phyloP scores from a whole-genome alignment of 805 yeast species.

The Metschnikowia orientalis region DNA sequence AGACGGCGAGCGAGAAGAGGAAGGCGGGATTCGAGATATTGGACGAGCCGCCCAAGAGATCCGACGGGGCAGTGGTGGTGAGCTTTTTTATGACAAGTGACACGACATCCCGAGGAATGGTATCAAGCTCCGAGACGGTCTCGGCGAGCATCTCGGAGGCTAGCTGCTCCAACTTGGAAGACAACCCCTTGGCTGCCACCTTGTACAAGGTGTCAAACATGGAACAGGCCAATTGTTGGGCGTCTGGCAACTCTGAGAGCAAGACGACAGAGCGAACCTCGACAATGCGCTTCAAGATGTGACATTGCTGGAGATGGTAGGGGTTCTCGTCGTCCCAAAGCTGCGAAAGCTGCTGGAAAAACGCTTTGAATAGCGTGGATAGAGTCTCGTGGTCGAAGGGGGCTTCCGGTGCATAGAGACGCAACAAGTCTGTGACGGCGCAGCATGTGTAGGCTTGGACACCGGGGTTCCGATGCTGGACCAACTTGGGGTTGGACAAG shows the following conservation, averaged over 20 bases:
- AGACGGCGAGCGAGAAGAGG: constrained; percentile 59
- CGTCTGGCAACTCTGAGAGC: constrained; percentile 67
- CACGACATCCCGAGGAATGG: constrained; percentile 56
- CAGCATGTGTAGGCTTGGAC: constrained; percentile 69
- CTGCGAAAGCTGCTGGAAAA: constrained; percentile 57
- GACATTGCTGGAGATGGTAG: constrained; percentile 57
- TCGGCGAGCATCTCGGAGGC: constrained; percentile 72
- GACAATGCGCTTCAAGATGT: constrained; percentile 62
- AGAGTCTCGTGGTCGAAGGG: constrained; percentile 69
- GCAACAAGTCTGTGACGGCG: constrained; percentile 67
- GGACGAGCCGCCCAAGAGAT: constrained; percentile 32
- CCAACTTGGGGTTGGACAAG: constrained; percentile 53
- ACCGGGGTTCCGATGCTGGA: constrained; percentile 60
- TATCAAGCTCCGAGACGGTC: constrained; percentile 64
- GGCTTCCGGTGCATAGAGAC: constrained; percentile 86
- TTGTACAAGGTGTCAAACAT: constrained; percentile 63
- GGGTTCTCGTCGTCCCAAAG: constrained; percentile 54
- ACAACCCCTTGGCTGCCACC: constrained; percentile 41
- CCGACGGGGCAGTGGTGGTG: constrained; percentile 9
- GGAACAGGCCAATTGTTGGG: constrained; percentile 48
- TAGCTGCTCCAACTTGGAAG: constrained; percentile 52
- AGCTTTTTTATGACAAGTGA: constrained; percentile 61
- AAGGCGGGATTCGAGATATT: constrained; percentile 54
- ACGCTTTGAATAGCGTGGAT: constrained; percentile 59
- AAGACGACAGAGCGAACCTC: constrained; percentile 73